These are phyloP conservation scores for Saururus chinensis DNA, from an alignment of 164 flowering plant genomes.

Conservation along the genomic window DNA sequence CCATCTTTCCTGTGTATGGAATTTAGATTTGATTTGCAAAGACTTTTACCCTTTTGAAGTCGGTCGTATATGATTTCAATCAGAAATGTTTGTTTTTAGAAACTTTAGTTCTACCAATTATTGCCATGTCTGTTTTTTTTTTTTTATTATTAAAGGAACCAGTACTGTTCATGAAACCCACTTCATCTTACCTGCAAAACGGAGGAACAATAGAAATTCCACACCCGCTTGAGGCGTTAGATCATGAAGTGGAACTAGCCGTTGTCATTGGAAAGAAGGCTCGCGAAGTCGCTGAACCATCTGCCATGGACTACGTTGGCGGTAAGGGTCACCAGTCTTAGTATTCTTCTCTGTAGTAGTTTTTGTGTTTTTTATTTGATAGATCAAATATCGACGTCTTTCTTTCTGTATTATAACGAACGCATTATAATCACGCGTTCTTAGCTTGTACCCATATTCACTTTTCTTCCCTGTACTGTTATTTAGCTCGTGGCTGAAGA, in stretches of 20 bases:
- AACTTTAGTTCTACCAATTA: not conserved
- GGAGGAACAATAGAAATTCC: slow-evolving; percentile 92
- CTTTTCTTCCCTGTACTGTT: too few species aligned
- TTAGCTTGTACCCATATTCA: too few species aligned
- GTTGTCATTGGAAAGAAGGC: slow-evolving; percentile 75
- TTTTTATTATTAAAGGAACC: slow-evolving; percentile 87
- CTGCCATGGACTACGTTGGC: slow-evolving; percentile 89
- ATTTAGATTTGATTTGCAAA: too few species aligned
- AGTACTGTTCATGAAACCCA: slow-evolving; percentile 88
- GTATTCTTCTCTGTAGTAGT: too few species aligned
- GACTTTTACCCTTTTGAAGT: not conserved
- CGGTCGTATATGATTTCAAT: too few species aligned
- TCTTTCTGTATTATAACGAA: too few species aligned
- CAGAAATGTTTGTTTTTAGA: too few species aligned
- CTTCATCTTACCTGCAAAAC: slow-evolving; percentile 73
- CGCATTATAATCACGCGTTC: too few species aligned
- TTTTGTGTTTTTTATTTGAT: too few species aligned
- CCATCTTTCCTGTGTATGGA: too few species aligned
- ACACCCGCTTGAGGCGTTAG: slow-evolving; percentile 48
- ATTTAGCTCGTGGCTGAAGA: too few species aligned
- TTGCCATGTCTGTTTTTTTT: not conserved
- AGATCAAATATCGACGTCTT: too few species aligned
- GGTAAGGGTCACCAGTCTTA: slow-evolving; percentile 24
- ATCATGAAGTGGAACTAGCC: slow-evolving; percentile 90
- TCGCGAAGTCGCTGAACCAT: slow-evolving; percentile 66